Evolutionary conservation across 192 early-diverging fungal genomes (phyloP).

Genomic region (Pilaira anomala): DNA sequence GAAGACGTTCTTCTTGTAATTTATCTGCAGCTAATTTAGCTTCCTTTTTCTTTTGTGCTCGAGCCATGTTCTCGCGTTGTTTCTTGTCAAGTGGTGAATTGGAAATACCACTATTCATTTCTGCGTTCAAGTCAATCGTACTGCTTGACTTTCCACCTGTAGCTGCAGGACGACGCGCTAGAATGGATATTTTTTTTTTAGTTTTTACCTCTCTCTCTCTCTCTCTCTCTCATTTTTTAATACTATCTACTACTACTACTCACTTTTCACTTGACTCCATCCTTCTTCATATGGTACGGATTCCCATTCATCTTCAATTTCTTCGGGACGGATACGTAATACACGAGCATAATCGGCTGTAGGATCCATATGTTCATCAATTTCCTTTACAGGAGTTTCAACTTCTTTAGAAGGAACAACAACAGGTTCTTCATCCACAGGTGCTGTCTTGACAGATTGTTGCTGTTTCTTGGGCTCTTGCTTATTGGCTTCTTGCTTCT

Average conservation of each 20-base stretch:
- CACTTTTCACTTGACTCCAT: conserved; percentile 21
- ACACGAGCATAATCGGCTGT: conserved; percentile 26
- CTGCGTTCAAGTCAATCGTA: not conserved
- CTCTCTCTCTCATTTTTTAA: not conserved
- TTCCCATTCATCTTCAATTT: not conserved
- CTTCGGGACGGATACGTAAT: conserved; percentile 25
- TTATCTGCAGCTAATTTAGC: conserved; percentile 45
- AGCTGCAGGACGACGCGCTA: not conserved
- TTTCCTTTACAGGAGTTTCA: not conserved
- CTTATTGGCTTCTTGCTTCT: too few species aligned
- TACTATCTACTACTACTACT: not conserved
- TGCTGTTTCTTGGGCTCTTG: too few species aligned
- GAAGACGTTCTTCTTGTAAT: conserved; percentile 53
- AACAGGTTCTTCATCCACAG: not conserved
- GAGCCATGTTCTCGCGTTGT: conserved; percentile 58
- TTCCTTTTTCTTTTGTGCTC: conserved; percentile 54
- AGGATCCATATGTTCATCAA: conserved; percentile 31
- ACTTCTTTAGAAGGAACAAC: not conserved
- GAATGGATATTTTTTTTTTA: not conserved
- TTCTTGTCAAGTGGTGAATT: conserved; percentile 43
- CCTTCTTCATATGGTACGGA: conserved; percentile 28
- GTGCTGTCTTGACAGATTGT: not conserved
- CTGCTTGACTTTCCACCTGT: not conserved
- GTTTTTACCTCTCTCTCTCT: not conserved
- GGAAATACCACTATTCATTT: not conserved